A percentile compares a stretch with the other conserved stretches of the same genome.
Conservation (phyloP, 331 rosid species). For the Phaseolus coccineus region DNA sequence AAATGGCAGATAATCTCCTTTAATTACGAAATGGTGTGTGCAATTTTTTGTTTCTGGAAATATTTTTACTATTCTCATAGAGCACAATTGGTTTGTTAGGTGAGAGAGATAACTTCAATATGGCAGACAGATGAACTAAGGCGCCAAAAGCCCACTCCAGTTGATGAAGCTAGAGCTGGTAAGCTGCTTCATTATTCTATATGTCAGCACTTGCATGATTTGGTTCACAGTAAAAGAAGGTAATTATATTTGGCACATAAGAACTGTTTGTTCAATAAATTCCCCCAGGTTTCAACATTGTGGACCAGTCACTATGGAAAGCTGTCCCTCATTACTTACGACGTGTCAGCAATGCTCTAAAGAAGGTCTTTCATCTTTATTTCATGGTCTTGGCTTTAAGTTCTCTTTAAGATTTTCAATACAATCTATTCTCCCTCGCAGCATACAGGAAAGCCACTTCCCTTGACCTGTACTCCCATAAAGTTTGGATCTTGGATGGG, state of each 20-base stretch:
- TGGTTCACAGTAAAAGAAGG: slow-evolving; percentile 30
- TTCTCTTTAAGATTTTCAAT: slow-evolving; percentile 21
- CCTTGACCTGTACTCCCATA: slow-evolving; percentile 91
- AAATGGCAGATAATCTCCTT: slow-evolving; percentile 36
- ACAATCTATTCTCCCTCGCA: slow-evolving; percentile 42
- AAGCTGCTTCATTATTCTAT: slow-evolving; percentile 40
- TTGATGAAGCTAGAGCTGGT: slow-evolving; percentile 98
- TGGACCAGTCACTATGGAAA: slow-evolving; percentile 98
- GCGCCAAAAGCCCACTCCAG: slow-evolving; percentile 93
- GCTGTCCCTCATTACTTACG: slow-evolving; percentile 95
- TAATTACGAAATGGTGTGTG: slow-evolving; percentile 18
- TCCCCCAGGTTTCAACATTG: slow-evolving; percentile 81
- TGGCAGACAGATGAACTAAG: slow-evolving; percentile 99
- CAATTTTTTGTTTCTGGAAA: slow-evolving; percentile 22
- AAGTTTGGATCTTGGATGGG: slow-evolving; percentile 99
- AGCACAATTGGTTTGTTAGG: slow-evolving; percentile 58
- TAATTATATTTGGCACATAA: slow-evolving; percentile 8
- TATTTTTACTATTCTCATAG: slow-evolving; percentile 23
- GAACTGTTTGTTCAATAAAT: slow-evolving; percentile 30
- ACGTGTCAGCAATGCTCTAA: slow-evolving; percentile 91
- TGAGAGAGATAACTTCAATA: slow-evolving; percentile 93
- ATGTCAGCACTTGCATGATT: slow-evolving; percentile 36
- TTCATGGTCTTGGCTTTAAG: slow-evolving; percentile 40
- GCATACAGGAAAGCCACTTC: slow-evolving; percentile 98
- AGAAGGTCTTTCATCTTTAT: slow-evolving; percentile 66